These are phyloP conservation scores for Diaporthe citri DNA, from an alignment of 2,329 filamentous ascomycete genomes.

Conservation along the genomic window DNA sequence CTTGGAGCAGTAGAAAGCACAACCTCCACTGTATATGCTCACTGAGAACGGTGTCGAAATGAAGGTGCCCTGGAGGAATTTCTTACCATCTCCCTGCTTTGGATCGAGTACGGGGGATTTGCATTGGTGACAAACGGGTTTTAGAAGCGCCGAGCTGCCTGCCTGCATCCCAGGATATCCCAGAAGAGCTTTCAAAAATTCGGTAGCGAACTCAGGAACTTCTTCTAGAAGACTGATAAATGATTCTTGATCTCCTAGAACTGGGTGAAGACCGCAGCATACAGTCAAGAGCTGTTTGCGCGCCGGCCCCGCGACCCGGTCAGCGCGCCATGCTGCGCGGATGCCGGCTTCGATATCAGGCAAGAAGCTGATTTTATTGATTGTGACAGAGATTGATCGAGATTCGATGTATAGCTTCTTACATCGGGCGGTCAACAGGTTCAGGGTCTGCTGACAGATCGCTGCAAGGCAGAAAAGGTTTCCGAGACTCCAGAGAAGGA, in stretches of 20 bases:
- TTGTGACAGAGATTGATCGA: neutral
- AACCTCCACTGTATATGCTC: too few relatives aligned
- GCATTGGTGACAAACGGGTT: neutral
- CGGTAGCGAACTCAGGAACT: neutral
- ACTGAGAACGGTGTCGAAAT: neutral
- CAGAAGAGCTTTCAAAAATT: neutral
- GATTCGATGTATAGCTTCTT: rapidly evolving
- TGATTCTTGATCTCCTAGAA: neutral
- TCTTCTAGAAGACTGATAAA: neutral
- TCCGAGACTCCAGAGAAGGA: neutral
- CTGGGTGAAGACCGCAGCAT: neutral
- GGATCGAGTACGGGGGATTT: neutral
- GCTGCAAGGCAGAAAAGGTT: neutral
- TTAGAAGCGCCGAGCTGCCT: too few relatives aligned
- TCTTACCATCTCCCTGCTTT: neutral
- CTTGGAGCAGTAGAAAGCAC: neutral
- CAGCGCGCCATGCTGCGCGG: neutral
- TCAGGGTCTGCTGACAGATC: rapidly evolving
- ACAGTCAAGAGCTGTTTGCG: neutral
- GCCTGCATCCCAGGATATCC: neutral
- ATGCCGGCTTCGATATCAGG: slow-evolving; percentile 5
- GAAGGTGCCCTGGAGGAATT: neutral
- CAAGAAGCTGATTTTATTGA: neutral
- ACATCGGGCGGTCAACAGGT: rapidly evolving
- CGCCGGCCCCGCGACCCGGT: neutral